Base-by-base conservation (phyloP, 75 land plant genomes). In the Azolla pinnata region DNA sequence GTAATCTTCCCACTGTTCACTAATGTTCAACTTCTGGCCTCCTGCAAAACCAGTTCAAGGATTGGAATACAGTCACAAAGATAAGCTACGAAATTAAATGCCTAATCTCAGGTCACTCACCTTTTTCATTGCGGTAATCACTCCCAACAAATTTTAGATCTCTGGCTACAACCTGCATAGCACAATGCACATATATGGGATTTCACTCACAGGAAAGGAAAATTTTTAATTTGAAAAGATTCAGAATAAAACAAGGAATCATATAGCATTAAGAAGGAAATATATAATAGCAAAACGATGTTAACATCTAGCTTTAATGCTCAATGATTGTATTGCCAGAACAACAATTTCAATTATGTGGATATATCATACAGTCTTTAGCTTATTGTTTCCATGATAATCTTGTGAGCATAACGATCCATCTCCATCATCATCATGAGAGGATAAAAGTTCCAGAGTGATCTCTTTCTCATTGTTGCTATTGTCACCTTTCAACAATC, bases 1-100 rank as follows among this genome's bases (percentile, higher is more conserved):
- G 18, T 24, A 54, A 16, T 17, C 65, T n/a, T 55, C 54, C 72
- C 72, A 69, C 1, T 19, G 45, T 32, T 62, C 64, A 27, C 63
- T 67, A 9, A 29, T 23, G 29, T 58, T 49, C 12, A 51, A n/a
- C 2, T 4, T 14, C 14, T 46, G 49, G 2, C 4, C 17, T 4
- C 14, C 30, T 24, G 14, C 25, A 51, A 9, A 51, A 18, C n/a
- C n/a, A 7, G 19, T 19, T 24, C 19, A 7, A 19, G 8, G 8
- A 8, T 51, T 18, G 9, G 19, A 5, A 19, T 9, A 51, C 53
- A 8, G 53, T n/a, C 9, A 18, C 16, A 18, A 51, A 5, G n/a
- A 51, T 24, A 19, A 56, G 31, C 48, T 40, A 58, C 46, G 21
- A 46, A 46, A 4, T 23, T 4, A 17, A 2, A 2, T 46, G 17